Conservation (phyloP, 164 flowering plant genomes). For the Vitis amurensis region DNA sequence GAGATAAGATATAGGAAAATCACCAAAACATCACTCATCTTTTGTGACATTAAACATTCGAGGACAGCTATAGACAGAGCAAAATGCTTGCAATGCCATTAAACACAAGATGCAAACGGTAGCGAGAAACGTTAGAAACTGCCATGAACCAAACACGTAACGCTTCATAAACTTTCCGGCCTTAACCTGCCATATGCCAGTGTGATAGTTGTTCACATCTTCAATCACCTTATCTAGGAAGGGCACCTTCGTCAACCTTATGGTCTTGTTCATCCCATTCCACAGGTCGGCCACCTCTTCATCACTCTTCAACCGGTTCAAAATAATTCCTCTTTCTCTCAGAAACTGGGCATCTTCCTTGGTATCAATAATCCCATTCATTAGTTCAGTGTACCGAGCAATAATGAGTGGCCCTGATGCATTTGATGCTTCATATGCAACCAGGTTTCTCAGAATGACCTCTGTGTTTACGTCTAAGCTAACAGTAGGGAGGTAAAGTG, state of each 20-base stretch:
- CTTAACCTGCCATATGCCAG: constrained; percentile 49
- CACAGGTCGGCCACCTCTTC: constrained; percentile 22
- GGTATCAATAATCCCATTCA: constrained; percentile 63
- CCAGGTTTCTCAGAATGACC: constrained; percentile 58
- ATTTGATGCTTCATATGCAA: constrained; percentile 61
- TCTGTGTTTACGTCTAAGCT: constrained; percentile 49
- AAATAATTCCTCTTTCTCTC: constrained; percentile 19
- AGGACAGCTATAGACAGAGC: constrained; percentile 43
- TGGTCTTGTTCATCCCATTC: constrained; percentile 5
- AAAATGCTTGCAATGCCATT: constrained; percentile 44
- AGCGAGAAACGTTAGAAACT: constrained; percentile 47
- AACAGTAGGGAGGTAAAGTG: constrained; percentile 38
- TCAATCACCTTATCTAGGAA: constrained; percentile 56
- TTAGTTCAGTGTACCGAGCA: constrained; percentile 67
- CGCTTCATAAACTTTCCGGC: constrained; percentile 24
- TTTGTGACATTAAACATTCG: constrained; percentile 10
- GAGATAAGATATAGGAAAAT: no score
- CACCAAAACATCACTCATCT: background rate
- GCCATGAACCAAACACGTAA: constrained; percentile 63
- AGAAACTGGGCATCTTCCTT: constrained; percentile 26
- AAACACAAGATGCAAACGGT: constrained; percentile 41
- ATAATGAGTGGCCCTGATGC: constrained; percentile 47
- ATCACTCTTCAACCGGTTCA: constrained; percentile 25
- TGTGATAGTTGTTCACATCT: constrained; percentile 62
- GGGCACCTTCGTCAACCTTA: constrained; percentile 48